These are phyloP conservation scores for Epichloe typhina DNA, from an alignment of 2,329 filamentous ascomycete species.

Conservation along the genomic window DNA sequence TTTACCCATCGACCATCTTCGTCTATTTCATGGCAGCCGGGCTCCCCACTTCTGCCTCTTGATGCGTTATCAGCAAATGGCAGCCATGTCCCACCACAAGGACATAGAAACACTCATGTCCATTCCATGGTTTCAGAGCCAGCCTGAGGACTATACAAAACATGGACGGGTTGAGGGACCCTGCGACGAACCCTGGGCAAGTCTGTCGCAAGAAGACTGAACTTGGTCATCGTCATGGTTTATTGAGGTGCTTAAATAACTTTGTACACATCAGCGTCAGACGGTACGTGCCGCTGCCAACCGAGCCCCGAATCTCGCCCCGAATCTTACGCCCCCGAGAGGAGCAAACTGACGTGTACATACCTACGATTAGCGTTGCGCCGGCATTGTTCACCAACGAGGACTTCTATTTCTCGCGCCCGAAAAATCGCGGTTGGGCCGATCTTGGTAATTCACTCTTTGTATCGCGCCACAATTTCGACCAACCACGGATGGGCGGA, in stretches of 20 bases:
- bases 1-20: too few species aligned
- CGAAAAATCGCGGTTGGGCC: conserved; percentile 18
- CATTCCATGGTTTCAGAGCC: conserved; percentile 8
- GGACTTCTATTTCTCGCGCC: conserved; percentile 20
- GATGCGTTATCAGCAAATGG: too few species aligned
- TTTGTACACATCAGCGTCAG: conserved; percentile 8
- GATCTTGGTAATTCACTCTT: conserved; percentile 23
- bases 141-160: conserved; percentile 10
- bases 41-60: too few species aligned
- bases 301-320: too few species aligned
- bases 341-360: neutral
- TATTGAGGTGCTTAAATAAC: conserved; percentile 8
- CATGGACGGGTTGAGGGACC: conserved; percentile 10
- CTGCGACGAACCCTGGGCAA: conserved; percentile 8
- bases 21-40: too few species aligned
- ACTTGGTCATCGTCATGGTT: conserved; percentile 7
- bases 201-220: conserved; percentile 10
- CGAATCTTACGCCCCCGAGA: too few species aligned
- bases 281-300: conserved; percentile 7
- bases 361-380: conserved; percentile 9
- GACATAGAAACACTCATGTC: conserved; percentile 11
- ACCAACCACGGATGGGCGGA: conserved; percentile 12
- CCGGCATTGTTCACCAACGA: conserved; percentile 13
- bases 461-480: conserved; percentile 11
- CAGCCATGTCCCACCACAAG: conserved; percentile 3